Conservation (phyloP, 2,329 filamentous ascomycete genomes). For the Sordariomycetes sp. region DNA sequence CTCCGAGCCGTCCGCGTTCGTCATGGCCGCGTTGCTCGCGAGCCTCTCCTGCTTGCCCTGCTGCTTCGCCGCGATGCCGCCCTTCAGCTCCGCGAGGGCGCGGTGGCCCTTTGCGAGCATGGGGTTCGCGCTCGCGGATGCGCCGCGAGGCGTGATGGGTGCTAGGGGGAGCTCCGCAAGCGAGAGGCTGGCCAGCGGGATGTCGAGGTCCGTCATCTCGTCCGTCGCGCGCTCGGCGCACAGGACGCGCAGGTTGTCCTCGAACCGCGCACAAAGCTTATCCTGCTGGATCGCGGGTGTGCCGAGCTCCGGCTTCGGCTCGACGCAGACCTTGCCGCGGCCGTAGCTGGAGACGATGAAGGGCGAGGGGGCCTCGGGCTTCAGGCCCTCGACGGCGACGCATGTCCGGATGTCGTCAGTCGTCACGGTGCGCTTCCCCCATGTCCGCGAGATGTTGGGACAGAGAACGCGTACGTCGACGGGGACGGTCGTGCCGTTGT, state of each 20-base stretch:
- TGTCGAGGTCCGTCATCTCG: conserved; percentile 19
- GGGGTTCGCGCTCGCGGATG: conserved; percentile 29
- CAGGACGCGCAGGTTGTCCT: conserved; percentile 33
- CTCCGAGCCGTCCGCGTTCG: conserved; percentile 35
- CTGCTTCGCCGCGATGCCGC: conserved; percentile 43
- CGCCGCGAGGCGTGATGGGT: conserved; percentile 19
- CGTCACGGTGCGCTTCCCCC: conserved; percentile 60
- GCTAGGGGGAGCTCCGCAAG: conserved; percentile 31
- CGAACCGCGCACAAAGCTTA: conserved; percentile 43
- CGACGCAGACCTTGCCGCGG: conserved; percentile 46
- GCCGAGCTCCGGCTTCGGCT: conserved; percentile 30
- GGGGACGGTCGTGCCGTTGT: conserved; percentile 52
- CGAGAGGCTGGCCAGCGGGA: conserved; percentile 44
- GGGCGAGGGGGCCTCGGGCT: conserved; percentile 23
- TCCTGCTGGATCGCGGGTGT: conserved; percentile 33
- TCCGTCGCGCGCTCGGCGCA: conserved; percentile 26
- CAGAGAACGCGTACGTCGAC: conserved; percentile 52
- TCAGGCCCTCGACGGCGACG: conserved; percentile 46
- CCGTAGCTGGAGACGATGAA: conserved; percentile 41
- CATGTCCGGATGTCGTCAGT: conserved; percentile 56
- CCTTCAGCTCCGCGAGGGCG: conserved; percentile 58
- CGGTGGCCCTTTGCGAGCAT: conserved; percentile 56
- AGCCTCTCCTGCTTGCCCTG: conserved; percentile 29
- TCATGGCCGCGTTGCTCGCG: conserved; percentile 17
- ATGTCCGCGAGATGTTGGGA: conserved; percentile 54